Base-by-base conservation (phyloP, 192 early-diverging fungal species). In the Coemansia guatemalensis region DNA sequence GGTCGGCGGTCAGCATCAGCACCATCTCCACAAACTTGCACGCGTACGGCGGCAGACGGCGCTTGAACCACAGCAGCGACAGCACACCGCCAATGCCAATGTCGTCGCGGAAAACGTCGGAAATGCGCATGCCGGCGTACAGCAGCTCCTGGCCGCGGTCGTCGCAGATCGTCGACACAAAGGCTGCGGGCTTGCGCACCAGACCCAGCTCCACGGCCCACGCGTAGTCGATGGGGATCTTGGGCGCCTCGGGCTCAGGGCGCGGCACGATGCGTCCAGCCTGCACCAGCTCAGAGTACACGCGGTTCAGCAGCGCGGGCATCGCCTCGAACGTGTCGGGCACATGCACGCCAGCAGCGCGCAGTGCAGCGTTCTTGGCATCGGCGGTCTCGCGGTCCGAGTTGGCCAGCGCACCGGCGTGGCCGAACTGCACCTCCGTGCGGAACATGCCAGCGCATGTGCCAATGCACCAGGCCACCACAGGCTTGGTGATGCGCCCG, bases 1-100 rank as follows among this genome's bases (percentile, higher is more conserved):
- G 96, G 86, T 99, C 96, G 20, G 96, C 96, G 5, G 96, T 99
- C 69, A 99, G 85, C 96, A 99, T 99, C 39, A 99, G 86, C 21
- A 97, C 94, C 96, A 99, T 99, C 85, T 99, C 96, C 62, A 99
- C 96, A 75, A 99, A 99, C 85, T 90, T 91, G 82, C 90, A 87
- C 17, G 96, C 96, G 77, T 95, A 99, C 53, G 82, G 85, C 12
- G 96, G 96, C 60, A 99, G 82, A 55, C 96, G 89, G 49, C 96
- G 88, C 88, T 97, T 97, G 88, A 99, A 99, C 96, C 96, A 99
- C 73, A 99, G 82, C 49, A 99, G 87, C 44, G 90, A 93, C 59
- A 99, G 82, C 26, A 99, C 96, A 56, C 96, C 96, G 74, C 96
- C 96, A 64, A 99, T 93, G 73, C 96, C 96, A 79, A 99, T 95